phyloP scores from a whole-genome alignment of 2,329 filamentous ascomycete genomes.

The Alternaria metachromatica region DNA sequence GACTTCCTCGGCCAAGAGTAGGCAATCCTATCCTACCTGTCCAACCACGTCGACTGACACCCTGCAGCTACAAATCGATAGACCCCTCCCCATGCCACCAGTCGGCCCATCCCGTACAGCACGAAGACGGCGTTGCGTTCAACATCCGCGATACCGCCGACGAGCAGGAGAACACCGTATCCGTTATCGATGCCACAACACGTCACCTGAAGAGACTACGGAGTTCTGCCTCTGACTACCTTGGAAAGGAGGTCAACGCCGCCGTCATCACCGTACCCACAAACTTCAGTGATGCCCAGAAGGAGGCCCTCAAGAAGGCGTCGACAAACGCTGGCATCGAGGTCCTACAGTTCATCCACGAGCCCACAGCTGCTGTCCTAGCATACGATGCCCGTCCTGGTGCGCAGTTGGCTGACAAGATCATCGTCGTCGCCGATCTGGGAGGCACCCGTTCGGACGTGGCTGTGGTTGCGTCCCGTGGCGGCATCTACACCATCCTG shows the following conservation, averaged over 20 bases:
- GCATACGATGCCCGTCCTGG: conserved; percentile 90
- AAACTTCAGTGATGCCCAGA: conserved; percentile 88
- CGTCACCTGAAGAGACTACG: conserved; percentile 84
- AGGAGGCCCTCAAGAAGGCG: conserved; percentile 77
- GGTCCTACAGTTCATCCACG: conserved; percentile 89
- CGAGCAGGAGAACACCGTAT: conserved; percentile 67
- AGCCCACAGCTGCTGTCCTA: conserved; percentile 86
- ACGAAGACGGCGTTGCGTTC: conserved; percentile 77
- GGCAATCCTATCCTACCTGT: conserved; percentile 30
- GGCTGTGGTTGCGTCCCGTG: conserved; percentile 85
- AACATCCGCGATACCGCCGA: conserved; percentile 75
- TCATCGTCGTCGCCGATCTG: conserved; percentile 87
- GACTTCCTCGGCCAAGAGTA: conserved; percentile 96
- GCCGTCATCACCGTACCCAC: conserved; percentile 94
- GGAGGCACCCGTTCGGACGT: conserved; percentile 93
- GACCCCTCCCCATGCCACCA: conserved; percentile 94
- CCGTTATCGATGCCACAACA: conserved; percentile 81
- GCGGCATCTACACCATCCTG: conserved; percentile 94
- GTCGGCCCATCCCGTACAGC: conserved; percentile 85
- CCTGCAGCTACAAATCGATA: conserved; percentile 83
- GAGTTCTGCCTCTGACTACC: conserved; percentile 84
- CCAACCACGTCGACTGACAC: conserved; percentile 23
- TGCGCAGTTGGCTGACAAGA: conserved; percentile 79
- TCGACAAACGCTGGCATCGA: conserved; percentile 84
- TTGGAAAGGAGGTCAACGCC: conserved; percentile 92